A percentile compares a stretch with the other conserved stretches of the same genome.
These are phyloP conservation scores for Aspergillus conjunctus DNA, from an alignment of 495 filamentous ascomycete species.

Conservation along the genomic window DNA sequence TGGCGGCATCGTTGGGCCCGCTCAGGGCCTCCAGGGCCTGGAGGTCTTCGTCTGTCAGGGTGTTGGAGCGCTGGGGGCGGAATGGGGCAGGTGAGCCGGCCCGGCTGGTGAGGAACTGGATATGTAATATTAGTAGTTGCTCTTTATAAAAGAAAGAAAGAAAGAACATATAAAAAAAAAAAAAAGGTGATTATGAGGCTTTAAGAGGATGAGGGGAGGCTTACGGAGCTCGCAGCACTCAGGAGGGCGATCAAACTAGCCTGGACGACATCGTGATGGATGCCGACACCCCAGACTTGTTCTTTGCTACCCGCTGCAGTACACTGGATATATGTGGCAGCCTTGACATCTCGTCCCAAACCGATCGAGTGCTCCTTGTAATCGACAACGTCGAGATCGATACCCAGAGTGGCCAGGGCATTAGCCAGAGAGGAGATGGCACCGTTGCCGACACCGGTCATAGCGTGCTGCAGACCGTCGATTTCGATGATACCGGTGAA, in stretches of 20 bases:
- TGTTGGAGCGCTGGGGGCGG: constrained; percentile 50
- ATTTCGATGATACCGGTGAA: constrained; percentile 89
- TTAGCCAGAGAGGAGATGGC: constrained; percentile 86
- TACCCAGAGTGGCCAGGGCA: constrained; percentile 76
- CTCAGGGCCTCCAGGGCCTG: constrained; percentile 47
- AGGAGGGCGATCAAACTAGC: constrained; percentile 88
- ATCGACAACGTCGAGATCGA: constrained; percentile 88
- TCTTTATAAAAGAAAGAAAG: neutral
- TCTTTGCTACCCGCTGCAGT: constrained; percentile 66
- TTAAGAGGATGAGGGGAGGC: constrained; percentile 31
- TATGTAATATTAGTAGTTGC: constrained; percentile 20
- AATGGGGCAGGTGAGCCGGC: constrained; percentile 51
- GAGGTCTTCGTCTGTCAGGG: constrained; percentile 48
- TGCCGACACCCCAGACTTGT: constrained; percentile 90
- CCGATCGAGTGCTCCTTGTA: constrained; percentile 98
- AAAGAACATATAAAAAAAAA: too few species aligned
- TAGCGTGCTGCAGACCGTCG: constrained; percentile 74
- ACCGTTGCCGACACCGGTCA: constrained; percentile 83
- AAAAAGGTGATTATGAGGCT: neutral
- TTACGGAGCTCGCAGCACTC: constrained; percentile 84
- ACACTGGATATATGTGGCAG: constrained; percentile 92
- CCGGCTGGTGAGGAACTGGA: constrained; percentile 49
- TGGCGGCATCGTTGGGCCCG: constrained; percentile 24
- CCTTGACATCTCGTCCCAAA: constrained; percentile 76
- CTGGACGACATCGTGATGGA: constrained; percentile 93